Conservation (phyloP, 1,284 basidiomycete genomes). For the Ganoderma sp. region DNA sequence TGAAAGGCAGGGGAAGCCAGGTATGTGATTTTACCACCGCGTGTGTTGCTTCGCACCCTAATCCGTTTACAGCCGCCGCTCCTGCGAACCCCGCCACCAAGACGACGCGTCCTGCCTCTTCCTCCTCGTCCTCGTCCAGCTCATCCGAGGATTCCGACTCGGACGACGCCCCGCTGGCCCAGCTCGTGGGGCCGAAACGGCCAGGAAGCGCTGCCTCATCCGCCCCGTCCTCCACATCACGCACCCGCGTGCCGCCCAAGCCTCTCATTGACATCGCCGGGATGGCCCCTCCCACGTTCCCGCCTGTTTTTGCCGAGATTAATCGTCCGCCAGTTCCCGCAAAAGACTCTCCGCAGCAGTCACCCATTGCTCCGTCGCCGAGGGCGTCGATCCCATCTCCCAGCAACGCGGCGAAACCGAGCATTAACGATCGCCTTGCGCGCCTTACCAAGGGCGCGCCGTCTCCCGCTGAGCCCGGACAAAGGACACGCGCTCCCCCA, state of each 20-base stretch:
- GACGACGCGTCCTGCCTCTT: conserved; percentile 24
- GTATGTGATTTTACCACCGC: conserved; percentile 17
- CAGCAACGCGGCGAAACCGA: conserved; percentile 36
- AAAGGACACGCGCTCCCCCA: conserved; percentile 25
- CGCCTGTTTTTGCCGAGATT: conserved; percentile 27
- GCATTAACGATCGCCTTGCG: conserved; percentile 39
- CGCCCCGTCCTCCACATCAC: conserved; percentile 39
- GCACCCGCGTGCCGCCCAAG: conserved; percentile 45
- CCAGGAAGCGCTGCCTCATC: conserved; percentile 53
- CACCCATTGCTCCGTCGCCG: conserved; percentile 13
- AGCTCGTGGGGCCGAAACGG: conserved; percentile 47
- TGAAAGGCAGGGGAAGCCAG: conserved; percentile 17
- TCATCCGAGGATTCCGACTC: conserved; percentile 36
- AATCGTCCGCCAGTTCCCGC: conserved; percentile 27
- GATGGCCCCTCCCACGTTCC: conserved; percentile 29
- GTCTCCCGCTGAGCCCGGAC: conserved; percentile 26
- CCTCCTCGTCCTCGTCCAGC: conserved; percentile 24
- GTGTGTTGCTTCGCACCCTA: background rate
- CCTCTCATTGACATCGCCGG: conserved; percentile 57
- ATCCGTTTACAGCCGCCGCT: conserved; percentile 8
- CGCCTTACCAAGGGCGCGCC: conserved; percentile 35
- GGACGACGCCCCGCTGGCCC: conserved; percentile 51
- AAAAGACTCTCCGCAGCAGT: conserved; percentile 26
- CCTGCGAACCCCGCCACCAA: conserved; percentile 13
- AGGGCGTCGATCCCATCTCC: conserved; percentile 9